A percentile compares a stretch with the other conserved stretches of the same genome.
phyloP scores from a whole-genome alignment of 2,329 filamentous ascomycete species.

The Aspergillus alliaceus region DNA sequence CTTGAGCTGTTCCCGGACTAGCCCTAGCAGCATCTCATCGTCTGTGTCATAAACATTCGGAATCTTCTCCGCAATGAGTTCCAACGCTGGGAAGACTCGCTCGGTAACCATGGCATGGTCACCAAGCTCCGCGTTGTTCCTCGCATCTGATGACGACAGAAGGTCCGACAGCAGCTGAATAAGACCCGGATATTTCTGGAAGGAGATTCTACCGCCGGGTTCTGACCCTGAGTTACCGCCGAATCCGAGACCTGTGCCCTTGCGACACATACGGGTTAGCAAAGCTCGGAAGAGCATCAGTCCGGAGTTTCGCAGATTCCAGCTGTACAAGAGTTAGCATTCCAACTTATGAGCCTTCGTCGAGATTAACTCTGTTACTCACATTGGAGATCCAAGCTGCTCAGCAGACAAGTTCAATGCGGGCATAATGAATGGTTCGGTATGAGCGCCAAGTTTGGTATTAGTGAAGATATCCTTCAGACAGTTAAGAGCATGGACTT shows the following conservation, averaged over 20 bases:
- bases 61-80: constrained; percentile 46
- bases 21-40: constrained; percentile 30
- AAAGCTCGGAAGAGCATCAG: constrained; percentile 84
- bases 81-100: constrained; percentile 47
- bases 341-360: neutral
- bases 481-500: constrained; percentile 94
- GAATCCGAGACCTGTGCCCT: constrained; percentile 50
- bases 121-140: constrained; percentile 14
- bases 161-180: constrained; percentile 38
- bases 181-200: constrained; percentile 42
- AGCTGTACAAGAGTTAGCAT: constrained; percentile 50
- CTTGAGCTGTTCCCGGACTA: constrained; percentile 40
- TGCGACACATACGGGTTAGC: constrained; percentile 63
- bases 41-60: constrained; percentile 34
- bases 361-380: constrained; percentile 30
- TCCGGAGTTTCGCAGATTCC: constrained; percentile 93
- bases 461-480: constrained; percentile 89
- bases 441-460: constrained; percentile 69
- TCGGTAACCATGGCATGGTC: constrained; percentile 40
- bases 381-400: constrained; percentile 77
- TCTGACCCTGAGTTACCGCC: constrained; percentile 46
- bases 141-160: constrained; percentile 25
- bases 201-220: constrained; percentile 39
- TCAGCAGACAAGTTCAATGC: constrained; percentile 77
- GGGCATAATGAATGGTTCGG: constrained; percentile 71